These are phyloP conservation scores for Purpureocillium lavendulum DNA, from an alignment of 2,329 filamentous ascomycete genomes.

Conservation along the genomic window DNA sequence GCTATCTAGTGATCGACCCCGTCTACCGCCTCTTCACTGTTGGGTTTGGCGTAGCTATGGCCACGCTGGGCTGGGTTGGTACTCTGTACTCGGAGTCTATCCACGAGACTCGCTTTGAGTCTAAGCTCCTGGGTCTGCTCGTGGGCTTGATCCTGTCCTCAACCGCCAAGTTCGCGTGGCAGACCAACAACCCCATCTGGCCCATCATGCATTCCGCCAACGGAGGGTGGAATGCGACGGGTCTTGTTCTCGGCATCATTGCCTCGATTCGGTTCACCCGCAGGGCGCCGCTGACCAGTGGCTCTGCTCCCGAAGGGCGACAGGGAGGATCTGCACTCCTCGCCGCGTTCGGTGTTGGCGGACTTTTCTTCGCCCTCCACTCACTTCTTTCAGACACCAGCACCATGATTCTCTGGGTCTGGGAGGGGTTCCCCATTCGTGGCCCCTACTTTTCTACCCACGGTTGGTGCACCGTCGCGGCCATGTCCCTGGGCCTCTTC, in stretches of 20 bases:
- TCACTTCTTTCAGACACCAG: constrained; percentile 93
- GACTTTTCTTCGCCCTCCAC: constrained; percentile 81
- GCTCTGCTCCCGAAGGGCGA: constrained; percentile 20
- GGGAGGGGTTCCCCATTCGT: constrained; percentile 89
- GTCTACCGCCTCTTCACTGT: constrained; percentile 71
- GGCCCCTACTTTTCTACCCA: constrained; percentile 87
- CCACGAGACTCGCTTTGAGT: constrained; percentile 69
- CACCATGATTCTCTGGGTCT: constrained; percentile 98
- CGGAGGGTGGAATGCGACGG: constrained; percentile 85
- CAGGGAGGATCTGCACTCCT: constrained; percentile 60
- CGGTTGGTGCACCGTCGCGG: constrained; percentile 75
- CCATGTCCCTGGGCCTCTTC: constrained; percentile 76
- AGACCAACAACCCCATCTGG: constrained; percentile 96
- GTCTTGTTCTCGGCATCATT: constrained; percentile 65
- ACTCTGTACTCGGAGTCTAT: constrained; percentile 71
- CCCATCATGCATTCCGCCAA: constrained; percentile 84
- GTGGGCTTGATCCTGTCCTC: constrained; percentile 79
- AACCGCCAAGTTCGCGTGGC: constrained; percentile 84
- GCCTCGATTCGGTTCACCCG: constrained; percentile 71
- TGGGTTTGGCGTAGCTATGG: constrained; percentile 70
- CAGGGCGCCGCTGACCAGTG: constrained; percentile 42
- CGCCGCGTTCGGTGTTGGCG: constrained; percentile 70
- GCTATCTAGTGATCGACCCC: constrained; percentile 68
- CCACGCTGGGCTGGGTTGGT: constrained; percentile 76
- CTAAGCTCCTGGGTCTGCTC: constrained; percentile 70